Percentiles rank a stretch among this genome's conserved stretches.
Evolutionary conservation across 306 rosid genomes (phyloP).

Genomic region (Inga leiocalycina): DNA sequence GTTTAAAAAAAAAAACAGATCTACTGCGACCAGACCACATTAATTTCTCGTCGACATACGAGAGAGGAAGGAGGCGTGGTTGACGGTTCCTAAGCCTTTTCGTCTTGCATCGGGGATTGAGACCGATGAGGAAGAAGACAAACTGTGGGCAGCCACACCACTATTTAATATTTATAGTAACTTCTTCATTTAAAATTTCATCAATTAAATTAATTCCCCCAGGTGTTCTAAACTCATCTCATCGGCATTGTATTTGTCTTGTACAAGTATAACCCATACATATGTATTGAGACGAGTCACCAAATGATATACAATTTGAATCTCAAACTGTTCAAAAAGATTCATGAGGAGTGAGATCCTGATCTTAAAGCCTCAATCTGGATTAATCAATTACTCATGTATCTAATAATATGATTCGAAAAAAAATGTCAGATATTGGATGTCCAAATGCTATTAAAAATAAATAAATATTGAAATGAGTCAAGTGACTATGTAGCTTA

Average conservation of each 20-base stretch:
- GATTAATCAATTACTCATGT: too few relatives aligned
- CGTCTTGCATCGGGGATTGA: background rate
- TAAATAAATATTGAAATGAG: too few relatives aligned
- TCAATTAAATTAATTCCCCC: background rate
- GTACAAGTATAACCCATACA: too few relatives aligned
- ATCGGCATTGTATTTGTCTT: background rate
- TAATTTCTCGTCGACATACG: background rate
- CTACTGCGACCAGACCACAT: too few relatives aligned
- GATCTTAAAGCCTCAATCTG: accelerated
- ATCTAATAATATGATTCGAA: too few relatives aligned
- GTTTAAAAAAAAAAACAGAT: background rate
- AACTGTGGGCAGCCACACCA: background rate
- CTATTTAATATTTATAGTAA: background rate
- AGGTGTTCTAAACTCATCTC: background rate
- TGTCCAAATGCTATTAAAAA: too few relatives aligned
- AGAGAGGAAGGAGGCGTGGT: background rate
- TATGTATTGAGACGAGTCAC: too few relatives aligned
- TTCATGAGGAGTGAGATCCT: too few relatives aligned
- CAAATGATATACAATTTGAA: too few relatives aligned
- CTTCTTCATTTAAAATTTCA: background rate
- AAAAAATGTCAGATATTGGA: too few relatives aligned
- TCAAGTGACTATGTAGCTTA: too few relatives aligned
- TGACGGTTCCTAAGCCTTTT: slow-evolving; percentile 1
- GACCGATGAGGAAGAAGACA: background rate
- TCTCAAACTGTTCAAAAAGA: too few relatives aligned